Evolutionary conservation across 2,329 filamentous ascomycete genomes (phyloP), one percentile per base, ranked within the genome.

Genomic region (Colletotrichum horii): DNA sequence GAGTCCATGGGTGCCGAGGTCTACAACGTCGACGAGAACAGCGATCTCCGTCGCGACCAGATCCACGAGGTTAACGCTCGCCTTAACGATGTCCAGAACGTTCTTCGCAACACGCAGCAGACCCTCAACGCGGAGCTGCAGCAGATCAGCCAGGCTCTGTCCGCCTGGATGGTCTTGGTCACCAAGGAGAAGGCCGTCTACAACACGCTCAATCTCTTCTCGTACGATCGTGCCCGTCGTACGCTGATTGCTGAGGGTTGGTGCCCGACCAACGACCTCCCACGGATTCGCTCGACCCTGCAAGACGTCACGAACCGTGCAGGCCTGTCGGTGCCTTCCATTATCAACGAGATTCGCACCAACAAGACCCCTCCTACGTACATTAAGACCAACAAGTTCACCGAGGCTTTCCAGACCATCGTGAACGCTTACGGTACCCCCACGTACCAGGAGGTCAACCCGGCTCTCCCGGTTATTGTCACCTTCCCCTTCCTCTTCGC

Each of bases 401-500:
- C 97, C 4, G 94, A 98, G 81, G 97, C 94, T 28, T 99, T 99
- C 89, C 97, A 99, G 86, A 98, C 96, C 74, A 99, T 99, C 84
- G 97, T 99, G 84, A 96, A 99, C 81, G 97, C 97, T 32, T 99
- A 99, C 82, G 97, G 97, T 82, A 98, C 97, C 56, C 95, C 97
- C 76, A 98, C 98, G 79, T 99, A 99, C 86, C 94, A 94, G 79
- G 97, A 99, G 87, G 94, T 98, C 84, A 99, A 99, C 86, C 97
- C 97, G 73, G 96, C 96, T 77, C 90, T 99, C 26, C 96, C 96
- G 48, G 97, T 98, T 67, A 96, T 98, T 79, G 93, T 99, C 78
- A 99, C 97, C 8, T 99, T 99, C 86, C 97, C 97, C n/a, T 99
- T 99, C 89, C 89, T 99, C 77, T 99, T 99, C 83, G 97, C 97